These are phyloP conservation scores for Hortiboletus flavorubellus DNA, from an alignment of 768 basidiomycete genomes.

Conservation along the genomic window DNA sequence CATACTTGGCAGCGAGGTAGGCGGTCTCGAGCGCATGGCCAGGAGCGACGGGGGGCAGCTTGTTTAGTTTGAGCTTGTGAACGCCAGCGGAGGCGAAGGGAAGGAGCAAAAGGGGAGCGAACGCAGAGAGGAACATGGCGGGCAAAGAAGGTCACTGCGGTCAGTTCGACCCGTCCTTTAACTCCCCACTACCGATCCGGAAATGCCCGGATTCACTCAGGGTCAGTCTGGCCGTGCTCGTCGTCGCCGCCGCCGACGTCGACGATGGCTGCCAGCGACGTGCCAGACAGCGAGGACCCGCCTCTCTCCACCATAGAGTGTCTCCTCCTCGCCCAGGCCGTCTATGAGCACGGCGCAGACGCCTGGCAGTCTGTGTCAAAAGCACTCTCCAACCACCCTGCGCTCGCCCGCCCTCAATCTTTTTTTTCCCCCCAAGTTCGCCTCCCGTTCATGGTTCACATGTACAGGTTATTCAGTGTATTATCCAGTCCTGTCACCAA, in stretches of 20 bases:
- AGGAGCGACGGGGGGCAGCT: conserved; percentile 60
- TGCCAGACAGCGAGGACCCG: conserved; percentile 7
- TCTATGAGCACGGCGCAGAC: conserved; percentile 73
- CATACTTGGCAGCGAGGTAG: conserved; percentile 95
- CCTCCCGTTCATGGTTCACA: conserved; percentile 1
- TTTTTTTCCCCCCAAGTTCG: conserved; percentile 70
- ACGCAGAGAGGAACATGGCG: conserved; percentile 43
- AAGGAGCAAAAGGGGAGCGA: conserved; percentile 40
- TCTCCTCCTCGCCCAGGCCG: conserved; percentile 82
- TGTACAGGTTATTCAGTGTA: conserved; percentile 18
- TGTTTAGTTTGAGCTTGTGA: conserved; percentile 88
- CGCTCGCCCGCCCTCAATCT: conserved; percentile 56
- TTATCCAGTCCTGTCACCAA: conserved; percentile 57
- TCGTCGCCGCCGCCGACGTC: conserved; percentile 6
- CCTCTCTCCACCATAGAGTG: conserved; percentile 51
- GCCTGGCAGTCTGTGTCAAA: conserved; percentile 68
- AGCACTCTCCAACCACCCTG: conserved; percentile 66
- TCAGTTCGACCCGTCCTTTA: conserved; percentile 21
- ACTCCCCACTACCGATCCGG: conserved; percentile 13
- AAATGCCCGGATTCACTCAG: conserved; percentile 16
- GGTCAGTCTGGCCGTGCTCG: conserved; percentile 3
- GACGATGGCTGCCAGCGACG: conserved; percentile 7
- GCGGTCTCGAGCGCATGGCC: conserved; percentile 71
- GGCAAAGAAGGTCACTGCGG: conserved; percentile 7
- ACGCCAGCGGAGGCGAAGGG: conserved; percentile 52